These are phyloP conservation scores for Tricholoma matsutake DNA, from an alignment of 768 basidiomycete species.

Conservation along the genomic window DNA sequence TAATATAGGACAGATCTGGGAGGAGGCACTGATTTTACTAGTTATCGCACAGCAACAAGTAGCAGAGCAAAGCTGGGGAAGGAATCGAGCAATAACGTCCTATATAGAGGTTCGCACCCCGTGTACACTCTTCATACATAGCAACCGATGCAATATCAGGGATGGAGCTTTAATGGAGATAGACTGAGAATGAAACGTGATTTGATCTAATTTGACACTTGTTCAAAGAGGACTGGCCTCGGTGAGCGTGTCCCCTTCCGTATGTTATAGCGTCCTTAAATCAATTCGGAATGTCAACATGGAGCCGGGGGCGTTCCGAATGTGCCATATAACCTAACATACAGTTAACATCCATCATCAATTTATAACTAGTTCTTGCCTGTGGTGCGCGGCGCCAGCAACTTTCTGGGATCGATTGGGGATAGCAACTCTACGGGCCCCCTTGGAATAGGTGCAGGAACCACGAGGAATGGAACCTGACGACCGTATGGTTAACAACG, in stretches of 20 bases:
- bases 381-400: constrained; percentile 26
- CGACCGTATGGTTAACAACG: neutral
- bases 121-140: neutral
- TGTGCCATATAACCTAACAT: neutral
- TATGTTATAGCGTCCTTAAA: neutral
- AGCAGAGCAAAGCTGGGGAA: constrained; percentile 17
- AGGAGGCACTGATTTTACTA: neutral
- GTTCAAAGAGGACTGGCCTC: no score
- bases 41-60: constrained; percentile 21
- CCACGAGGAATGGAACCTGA: constrained; percentile 41
- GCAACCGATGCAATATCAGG: neutral
- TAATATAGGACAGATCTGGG: neutral
- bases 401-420: constrained; percentile 17
- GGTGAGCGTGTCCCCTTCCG: no score
- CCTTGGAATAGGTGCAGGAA: constrained; percentile 35
- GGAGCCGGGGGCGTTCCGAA: constrained; percentile 1
- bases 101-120: neutral
- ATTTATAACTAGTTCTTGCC: constrained; percentile 1
- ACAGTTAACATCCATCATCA: neutral
- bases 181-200: neutral
- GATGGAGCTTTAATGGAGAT: neutral
- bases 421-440: constrained; percentile 17
- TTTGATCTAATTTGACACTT: neutral
- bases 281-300: constrained; percentile 1
- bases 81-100: neutral